A percentile compares a stretch with the other conserved stretches of the same genome.
phyloP scores from a whole-genome alignment of 2,329 filamentous ascomycete species.

The Didymella exigua region DNA sequence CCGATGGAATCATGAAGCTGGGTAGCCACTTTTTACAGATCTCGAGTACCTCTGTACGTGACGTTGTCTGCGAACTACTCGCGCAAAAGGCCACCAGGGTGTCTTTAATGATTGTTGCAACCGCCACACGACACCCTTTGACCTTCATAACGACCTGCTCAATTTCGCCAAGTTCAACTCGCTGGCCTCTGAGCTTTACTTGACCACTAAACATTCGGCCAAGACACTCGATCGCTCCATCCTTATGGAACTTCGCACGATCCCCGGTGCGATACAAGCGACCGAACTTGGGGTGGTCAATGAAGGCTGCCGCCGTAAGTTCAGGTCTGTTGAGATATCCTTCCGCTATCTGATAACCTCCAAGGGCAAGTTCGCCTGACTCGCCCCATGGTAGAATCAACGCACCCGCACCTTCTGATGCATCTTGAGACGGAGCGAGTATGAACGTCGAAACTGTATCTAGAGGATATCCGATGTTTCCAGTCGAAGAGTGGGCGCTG shows the following conservation, averaged over 20 bases:
- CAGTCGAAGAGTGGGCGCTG: constrained; percentile 60
- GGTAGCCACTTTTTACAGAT: constrained; percentile 78
- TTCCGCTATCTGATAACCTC: constrained; percentile 77
- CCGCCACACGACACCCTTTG: constrained; percentile 62
- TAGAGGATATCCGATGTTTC: constrained; percentile 77
- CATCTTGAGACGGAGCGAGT: constrained; percentile 54
- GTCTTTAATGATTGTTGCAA: constrained; percentile 70
- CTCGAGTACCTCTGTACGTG: constrained; percentile 55
- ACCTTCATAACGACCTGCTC: constrained; percentile 43
- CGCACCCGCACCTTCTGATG: constrained; percentile 40
- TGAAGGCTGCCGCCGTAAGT: constrained; percentile 73
- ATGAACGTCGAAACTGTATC: constrained; percentile 82
- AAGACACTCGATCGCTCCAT: constrained; percentile 79
- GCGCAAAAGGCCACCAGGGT: constrained; percentile 78
- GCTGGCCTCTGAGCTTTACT: constrained; percentile 83
- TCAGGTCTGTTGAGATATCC: constrained; percentile 83
- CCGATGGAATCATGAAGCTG: constrained; percentile 79
- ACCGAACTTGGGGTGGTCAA: constrained; percentile 68
- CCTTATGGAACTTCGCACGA: constrained; percentile 69
- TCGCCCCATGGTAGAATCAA: constrained; percentile 68
- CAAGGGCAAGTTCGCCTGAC: constrained; percentile 79
- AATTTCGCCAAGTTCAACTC: constrained; percentile 75
- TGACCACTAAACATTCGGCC: constrained; percentile 81
- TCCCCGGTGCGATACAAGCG: constrained; percentile 84
- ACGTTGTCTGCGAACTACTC: constrained; percentile 52